Evolutionary conservation across 179 eudicot species (phyloP), one percentile per base, ranked within the genome.

Genomic region (Beta macrorhiza): DNA sequence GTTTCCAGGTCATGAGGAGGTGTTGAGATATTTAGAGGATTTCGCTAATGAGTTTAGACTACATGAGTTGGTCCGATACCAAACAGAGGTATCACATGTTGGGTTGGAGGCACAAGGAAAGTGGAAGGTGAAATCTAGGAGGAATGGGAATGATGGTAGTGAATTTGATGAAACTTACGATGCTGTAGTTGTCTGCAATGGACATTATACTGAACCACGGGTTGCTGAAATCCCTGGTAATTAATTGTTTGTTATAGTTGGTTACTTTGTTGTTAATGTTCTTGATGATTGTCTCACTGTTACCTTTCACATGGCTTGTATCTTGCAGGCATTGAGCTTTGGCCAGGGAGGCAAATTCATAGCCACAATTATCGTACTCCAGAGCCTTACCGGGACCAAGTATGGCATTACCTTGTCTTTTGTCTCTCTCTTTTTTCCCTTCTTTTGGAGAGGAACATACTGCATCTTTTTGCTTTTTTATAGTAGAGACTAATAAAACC

Each of bases 361-460:
- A 96, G 99, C 86, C 98, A 96, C 91, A 94, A 96, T 79, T 96
- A 96, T 86, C 97, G 99, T 64, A 80, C 85, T 79, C 97, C 97
- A 42, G 93, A 94, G 53, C 92, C 93, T 61, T 96, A 79, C 76
- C 85, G 67, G 71, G 90, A 92, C 81, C 94, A 91, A 84, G 95
- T 92, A 91, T 77, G 93, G 5, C 8, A 14, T 73, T 52, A 14
- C 22, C 12, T 73, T 58, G 63, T 55, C 29, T 6, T 52, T 1
- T 22, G 25, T 32, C 68, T 64, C 16, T 57, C 3, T 57, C 4
- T 5, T 4, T 5, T 4, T 20, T n/a, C 22, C 22, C 67, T 63
- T 11, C 13, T 69, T 69, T 37, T 44, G 13, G 44, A 29, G 32
- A 29, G 1, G 32, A 29, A 29, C 32, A 29, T 29, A 29, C 42